Percentiles rank a stretch among this genome's conserved stretches.
These are phyloP conservation scores for Diaporthe sp. DNA, from an alignment of 2,329 filamentous ascomycete genomes.

Conservation along the genomic window DNA sequence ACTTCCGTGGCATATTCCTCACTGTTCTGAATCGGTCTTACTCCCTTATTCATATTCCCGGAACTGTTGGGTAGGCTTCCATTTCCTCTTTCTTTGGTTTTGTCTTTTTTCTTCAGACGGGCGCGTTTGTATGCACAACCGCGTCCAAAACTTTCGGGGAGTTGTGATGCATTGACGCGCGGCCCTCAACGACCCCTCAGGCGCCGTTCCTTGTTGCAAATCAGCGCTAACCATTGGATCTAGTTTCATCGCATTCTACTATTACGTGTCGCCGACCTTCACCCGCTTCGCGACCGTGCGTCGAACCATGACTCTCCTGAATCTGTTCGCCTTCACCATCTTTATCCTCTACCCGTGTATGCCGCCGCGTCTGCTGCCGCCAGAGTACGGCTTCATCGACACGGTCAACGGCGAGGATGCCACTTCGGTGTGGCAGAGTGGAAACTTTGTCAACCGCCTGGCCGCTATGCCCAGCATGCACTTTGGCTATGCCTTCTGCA, in stretches of 20 bases:
- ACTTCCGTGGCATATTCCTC: slow-evolving; percentile 52
- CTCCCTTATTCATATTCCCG: slow-evolving; percentile 64
- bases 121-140: not conserved
- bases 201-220: not conserved
- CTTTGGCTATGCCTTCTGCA: slow-evolving; percentile 69
- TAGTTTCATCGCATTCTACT: slow-evolving; percentile 76
- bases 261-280: slow-evolving; percentile 65
- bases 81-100: not conserved
- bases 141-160: not conserved
- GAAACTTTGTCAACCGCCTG: slow-evolving; percentile 70
- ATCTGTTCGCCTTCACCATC: slow-evolving; percentile 68
- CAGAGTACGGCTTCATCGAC: slow-evolving; percentile 65
- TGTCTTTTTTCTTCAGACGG: no score
- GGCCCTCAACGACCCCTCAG: not conserved
- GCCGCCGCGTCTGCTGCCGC: slow-evolving; percentile 69
- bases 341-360: slow-evolving; percentile 73
- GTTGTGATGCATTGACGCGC: not conserved
- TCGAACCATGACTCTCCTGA: slow-evolving; percentile 64
- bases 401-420: slow-evolving; percentile 66
- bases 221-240: slow-evolving; percentile 10
- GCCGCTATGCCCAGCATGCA: slow-evolving; percentile 72
- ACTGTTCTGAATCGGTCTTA: slow-evolving; percentile 64
- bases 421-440: slow-evolving; percentile 67
- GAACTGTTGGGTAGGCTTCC: slow-evolving; percentile 58
- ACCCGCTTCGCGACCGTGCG: slow-evolving; percentile 54